Base-by-base conservation (phyloP, 108 stramenopile genomes). In the Nitzschia palea region DNA sequence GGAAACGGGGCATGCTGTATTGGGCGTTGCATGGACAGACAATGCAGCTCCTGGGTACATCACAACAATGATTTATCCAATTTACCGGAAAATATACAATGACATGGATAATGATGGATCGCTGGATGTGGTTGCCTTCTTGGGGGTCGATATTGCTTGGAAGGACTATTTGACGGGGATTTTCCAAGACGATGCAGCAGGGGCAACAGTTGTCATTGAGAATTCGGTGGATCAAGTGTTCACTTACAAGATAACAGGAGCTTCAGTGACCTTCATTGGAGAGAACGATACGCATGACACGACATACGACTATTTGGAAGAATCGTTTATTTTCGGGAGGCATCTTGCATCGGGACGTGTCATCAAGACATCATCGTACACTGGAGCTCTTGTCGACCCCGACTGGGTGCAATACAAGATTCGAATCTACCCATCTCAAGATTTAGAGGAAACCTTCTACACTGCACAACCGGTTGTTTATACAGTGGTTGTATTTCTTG, bases 181-280 rank as follows among this genome's bases (percentile, higher is more conserved):
- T 44, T 14, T 42, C 40, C 40, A 10, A 15, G 50, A 10, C 17
- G 8, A 8, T 22, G 18, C 50, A 10, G 14, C 10, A 51, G 50
- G 50, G 10, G 50, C 18, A 10, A 8, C 20, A 18, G 20, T 22
- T 10, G 51, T 52, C 2, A 14, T 57, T 6, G 31, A 29, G 32
- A 57, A 57, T 22, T 34, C 56, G n/a, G 31, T 29, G 15, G 34
- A 57, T 32, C 56, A 57, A 57, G 34, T 26, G 17, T 15, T 44
- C 12, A 42, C 40, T 18, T 62, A 62, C 26, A n/a, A 17, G 15
- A 62, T 62, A 18, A 34, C 42, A 20, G 60, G 60, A n/a, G 43
- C 8, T 17, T 15, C 42, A 25, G 60, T 34, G 1, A 26, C 31
- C 10, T 62, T 44, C 27, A 18, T 62, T 34, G 60, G 60, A 22